A percentile compares a stretch with the other conserved stretches of the same genome.
phyloP scores from a whole-genome alignment of 1,139 yeast genomes.

The Hansenula lynferdii region DNA sequence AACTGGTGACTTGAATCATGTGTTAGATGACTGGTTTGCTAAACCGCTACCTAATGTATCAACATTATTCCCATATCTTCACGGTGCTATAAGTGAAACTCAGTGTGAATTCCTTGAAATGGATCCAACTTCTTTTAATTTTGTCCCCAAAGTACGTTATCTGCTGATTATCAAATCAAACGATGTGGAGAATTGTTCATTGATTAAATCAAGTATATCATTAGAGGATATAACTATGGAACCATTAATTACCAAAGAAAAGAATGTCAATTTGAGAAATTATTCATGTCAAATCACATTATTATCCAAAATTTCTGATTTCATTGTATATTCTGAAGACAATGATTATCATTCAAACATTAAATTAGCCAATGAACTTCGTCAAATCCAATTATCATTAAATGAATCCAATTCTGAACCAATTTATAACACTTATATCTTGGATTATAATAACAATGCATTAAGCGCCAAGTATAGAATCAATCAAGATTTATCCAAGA shows the following conservation, averaged over 20 bases:
- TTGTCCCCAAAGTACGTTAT: background rate
- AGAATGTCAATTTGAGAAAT: background rate
- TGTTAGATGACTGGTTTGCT: background rate
- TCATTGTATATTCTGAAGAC: constrained; percentile 1
- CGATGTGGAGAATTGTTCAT: constrained; percentile 1
- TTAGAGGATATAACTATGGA: background rate
- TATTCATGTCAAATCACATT: background rate
- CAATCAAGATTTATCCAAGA: background rate
- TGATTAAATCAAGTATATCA: background rate
- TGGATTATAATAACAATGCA: background rate
- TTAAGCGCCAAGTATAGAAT: background rate
- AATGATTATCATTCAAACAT: background rate
- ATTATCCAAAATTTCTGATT: constrained; percentile 1
- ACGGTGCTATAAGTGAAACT: constrained; percentile 1
- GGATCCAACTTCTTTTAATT: background rate
- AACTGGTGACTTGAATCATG: background rate
- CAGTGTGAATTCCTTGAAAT: constrained; percentile 1
- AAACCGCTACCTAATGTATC: background rate
- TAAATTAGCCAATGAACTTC: background rate
- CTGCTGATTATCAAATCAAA: constrained; percentile 1
- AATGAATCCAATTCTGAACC: background rate
- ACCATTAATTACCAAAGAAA: background rate
- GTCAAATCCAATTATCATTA: background rate
- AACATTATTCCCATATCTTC: background rate
- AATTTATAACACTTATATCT: background rate